phyloP scores from a whole-genome alignment of 2,329 filamentous ascomycete genomes.

The Cladosporium sp. region DNA sequence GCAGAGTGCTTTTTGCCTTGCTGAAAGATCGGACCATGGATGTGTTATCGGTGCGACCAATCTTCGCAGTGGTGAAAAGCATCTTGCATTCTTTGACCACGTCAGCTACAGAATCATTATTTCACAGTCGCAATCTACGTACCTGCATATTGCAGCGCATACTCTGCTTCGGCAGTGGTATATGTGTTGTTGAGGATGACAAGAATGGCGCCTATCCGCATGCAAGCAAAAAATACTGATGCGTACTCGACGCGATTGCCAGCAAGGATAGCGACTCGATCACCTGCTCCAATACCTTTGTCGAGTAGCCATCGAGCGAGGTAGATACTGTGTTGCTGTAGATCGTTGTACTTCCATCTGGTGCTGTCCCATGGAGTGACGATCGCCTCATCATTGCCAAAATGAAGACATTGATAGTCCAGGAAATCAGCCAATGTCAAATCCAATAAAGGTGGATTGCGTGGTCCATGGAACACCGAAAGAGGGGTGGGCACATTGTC shows the following conservation, averaged over 20 bases:
- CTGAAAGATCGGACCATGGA: conserved; percentile 47
- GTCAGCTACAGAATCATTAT: neutral
- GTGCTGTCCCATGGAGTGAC: conserved; percentile 73
- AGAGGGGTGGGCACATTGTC: conserved; percentile 21
- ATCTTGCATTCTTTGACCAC: conserved; percentile 58
- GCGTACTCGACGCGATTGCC: conserved; percentile 56
- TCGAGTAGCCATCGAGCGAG: conserved; percentile 52
- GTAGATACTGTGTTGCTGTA: conserved; percentile 36
- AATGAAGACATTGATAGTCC: conserved; percentile 63
- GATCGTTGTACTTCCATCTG: conserved; percentile 59
- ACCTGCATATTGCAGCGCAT: conserved; percentile 68
- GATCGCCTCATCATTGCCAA: conserved; percentile 63
- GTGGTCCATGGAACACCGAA: conserved; percentile 63
- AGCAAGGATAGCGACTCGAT: conserved; percentile 72
- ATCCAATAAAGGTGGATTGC: conserved; percentile 65
- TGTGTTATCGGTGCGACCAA: conserved; percentile 62
- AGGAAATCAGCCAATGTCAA: conserved; percentile 69
- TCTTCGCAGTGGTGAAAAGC: conserved; percentile 67
- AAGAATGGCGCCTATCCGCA: conserved; percentile 48
- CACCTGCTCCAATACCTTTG: conserved; percentile 63
- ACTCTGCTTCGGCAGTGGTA: conserved; percentile 66
- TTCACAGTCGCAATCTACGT: conserved; percentile 13
- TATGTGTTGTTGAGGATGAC: conserved; percentile 83
- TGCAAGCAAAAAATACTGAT: conserved; percentile 68
- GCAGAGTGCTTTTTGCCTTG: conserved; percentile 13